These are phyloP conservation scores for Arthroderma sp. DNA, from an alignment of 2,329 filamentous ascomycete genomes.

Conservation along the genomic window DNA sequence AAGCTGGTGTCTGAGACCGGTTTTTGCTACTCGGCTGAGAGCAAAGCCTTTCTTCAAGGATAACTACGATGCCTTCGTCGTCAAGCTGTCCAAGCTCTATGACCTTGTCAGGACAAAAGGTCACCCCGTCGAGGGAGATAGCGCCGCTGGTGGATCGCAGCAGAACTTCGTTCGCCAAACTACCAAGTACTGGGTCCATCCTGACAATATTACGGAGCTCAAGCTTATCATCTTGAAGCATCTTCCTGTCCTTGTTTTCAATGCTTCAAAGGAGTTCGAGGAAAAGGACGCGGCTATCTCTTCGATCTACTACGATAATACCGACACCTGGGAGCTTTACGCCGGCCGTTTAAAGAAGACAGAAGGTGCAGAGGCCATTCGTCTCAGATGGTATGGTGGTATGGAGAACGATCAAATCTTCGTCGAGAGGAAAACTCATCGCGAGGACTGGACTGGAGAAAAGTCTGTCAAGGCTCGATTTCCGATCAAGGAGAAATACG, in stretches of 20 bases:
- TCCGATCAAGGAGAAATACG: constrained; percentile 88
- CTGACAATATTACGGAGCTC: constrained; percentile 93
- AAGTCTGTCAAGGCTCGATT: constrained; percentile 98
- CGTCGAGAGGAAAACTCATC: constrained; percentile 93
- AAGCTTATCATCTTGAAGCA: constrained; percentile 98
- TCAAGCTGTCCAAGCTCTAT: constrained; percentile 89
- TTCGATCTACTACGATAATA: constrained; percentile 97
- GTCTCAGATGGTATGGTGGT: constrained; percentile 91
- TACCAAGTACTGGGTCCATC: constrained; percentile 99
- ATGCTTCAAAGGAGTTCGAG: constrained; percentile 92
- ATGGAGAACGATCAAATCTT: constrained; percentile 95
- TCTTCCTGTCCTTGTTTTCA: constrained; percentile 92
- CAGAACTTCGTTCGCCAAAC: constrained; percentile 95
- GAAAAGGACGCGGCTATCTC: constrained; percentile 84
- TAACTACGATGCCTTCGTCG: constrained; percentile 92
- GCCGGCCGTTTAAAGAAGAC: constrained; percentile 93
- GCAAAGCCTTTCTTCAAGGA: constrained; percentile 98
- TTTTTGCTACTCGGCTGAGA: constrained; percentile 90
- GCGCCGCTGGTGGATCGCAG: constrained; percentile 77
- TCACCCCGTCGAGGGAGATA: constrained; percentile 84
- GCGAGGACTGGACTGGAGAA: constrained; percentile 97
- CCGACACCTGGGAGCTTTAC: constrained; percentile 87
- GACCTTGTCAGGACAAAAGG: constrained; percentile 87
- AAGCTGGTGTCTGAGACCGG: constrained; percentile 79
- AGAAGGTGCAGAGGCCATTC: constrained; percentile 91